These are phyloP conservation scores for Claviceps capensis DNA, from an alignment of 2,329 filamentous ascomycete genomes.

Conservation along the genomic window DNA sequence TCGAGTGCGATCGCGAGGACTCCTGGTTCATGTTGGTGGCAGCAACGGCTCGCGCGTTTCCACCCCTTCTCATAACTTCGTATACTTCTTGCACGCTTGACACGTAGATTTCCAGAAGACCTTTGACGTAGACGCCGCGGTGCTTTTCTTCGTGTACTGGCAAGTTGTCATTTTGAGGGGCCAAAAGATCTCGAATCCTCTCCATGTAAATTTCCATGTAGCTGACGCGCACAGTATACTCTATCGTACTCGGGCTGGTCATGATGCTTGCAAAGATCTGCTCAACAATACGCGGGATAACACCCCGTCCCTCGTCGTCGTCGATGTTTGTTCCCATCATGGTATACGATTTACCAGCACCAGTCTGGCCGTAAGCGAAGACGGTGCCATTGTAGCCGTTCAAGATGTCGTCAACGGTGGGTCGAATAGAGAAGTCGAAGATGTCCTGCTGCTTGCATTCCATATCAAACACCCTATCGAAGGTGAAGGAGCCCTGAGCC, in stretches of 20 bases:
- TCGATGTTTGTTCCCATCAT: conserved; percentile 79
- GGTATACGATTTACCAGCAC: conserved; percentile 96
- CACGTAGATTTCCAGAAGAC: conserved; percentile 86
- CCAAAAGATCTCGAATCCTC: conserved; percentile 82
- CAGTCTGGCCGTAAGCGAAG: conserved; percentile 96
- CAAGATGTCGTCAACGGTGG: conserved; percentile 93
- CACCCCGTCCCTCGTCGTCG: conserved; percentile 74
- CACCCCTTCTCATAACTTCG: conserved; percentile 89
- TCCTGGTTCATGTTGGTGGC: conserved; percentile 99
- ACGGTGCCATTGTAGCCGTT: conserved; percentile 99
- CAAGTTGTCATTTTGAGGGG: conserved; percentile 88
- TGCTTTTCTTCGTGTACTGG: conserved; percentile 98
- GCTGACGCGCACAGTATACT: conserved; percentile 96
- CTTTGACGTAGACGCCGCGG: conserved; percentile 91
- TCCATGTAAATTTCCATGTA: conserved; percentile 99
- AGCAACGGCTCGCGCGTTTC: conserved; percentile 76
- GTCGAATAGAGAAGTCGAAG: conserved; percentile 93
- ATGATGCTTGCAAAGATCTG: conserved; percentile 96
- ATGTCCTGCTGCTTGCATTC: conserved; percentile 79
- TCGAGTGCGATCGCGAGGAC: conserved; percentile 94
- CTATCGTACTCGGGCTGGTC: conserved; percentile 80
- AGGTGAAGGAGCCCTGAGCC: conserved; percentile 77
- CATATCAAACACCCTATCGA: conserved; percentile 97
- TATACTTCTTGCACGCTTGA: conserved; percentile 93
- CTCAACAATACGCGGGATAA: conserved; percentile 92